Evolutionary conservation across 2,329 filamentous ascomycete species (phyloP), one percentile per base, ranked within the genome.

Genomic region (Neofusicoccum kwambonambiense): DNA sequence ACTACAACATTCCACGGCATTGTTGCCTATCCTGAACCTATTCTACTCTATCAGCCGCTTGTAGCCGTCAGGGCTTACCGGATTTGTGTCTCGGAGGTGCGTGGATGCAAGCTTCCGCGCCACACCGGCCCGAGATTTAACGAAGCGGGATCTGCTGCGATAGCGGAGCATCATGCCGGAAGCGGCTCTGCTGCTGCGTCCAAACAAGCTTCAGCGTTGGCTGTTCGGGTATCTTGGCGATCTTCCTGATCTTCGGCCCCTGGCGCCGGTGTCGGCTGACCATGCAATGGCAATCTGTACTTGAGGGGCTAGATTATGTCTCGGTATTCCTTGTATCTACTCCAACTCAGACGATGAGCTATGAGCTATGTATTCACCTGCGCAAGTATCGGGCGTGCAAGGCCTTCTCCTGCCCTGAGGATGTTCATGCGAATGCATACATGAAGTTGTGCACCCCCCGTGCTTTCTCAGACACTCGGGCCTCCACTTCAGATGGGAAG

Each of bases 191-290:
- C n/a, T 35, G 42, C 35, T 47, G 41, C 11, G 56, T 60, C 3
- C 42, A 60, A 60, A 60, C 56, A 60, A 60, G 56, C 56, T 60
- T 60, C 56, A 35, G 44, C 41, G 56, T 47, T 47, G 56, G 31
- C 41, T 60, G 27, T 37, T 60, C 56, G 56, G 56, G 56, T 60
- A 47, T 60, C 56, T 60, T 47, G 56, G 56, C 56, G 56, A 60
- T 60, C 56, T 47, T 60, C 56, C 56, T 60, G 56, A 60, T 60
- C 56, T 60, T 37, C 56, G 56, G 27, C 56, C 50, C 42, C 56
- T 60, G 41, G 31, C 31, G 41, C 56, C 42, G 41, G 56, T 31
- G 42, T 47, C 42, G 56, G 41, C 41, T 35, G 27, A 17, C 56
- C 56, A 37, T 60, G 56, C 47, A 31, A 60, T 45, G 56, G 42